A percentile compares a stretch with the other conserved stretches of the same genome.
phyloP scores from a whole-genome alignment of 306 rosid species.

The Cucumis hystrix region DNA sequence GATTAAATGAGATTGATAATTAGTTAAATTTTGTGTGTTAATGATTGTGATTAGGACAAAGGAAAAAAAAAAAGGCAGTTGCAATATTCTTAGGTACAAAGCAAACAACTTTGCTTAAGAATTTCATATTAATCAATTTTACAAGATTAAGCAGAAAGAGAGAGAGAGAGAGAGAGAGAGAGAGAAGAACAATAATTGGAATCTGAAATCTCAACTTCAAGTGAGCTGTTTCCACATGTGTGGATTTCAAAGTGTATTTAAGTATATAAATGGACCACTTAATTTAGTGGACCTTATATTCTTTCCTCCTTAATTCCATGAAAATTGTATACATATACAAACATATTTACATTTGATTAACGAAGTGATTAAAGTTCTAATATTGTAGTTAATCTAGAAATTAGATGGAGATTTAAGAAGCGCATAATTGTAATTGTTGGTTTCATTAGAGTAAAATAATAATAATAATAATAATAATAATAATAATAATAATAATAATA shows the following conservation, averaged over 20 bases:
- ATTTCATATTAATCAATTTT: not conserved
- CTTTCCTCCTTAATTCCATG: not conserved
- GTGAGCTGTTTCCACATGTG: slow-evolving; percentile 40
- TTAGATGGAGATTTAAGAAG: not conserved
- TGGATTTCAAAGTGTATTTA: slow-evolving; percentile 13
- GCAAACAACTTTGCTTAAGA: not conserved
- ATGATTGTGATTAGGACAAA: not conserved
- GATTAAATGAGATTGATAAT: not conserved
- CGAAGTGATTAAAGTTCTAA: not conserved
- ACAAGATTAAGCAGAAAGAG: not conserved
- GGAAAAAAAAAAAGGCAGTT: not conserved
- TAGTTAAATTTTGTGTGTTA: not conserved
- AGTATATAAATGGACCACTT: slow-evolving; percentile 17
- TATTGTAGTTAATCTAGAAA: not conserved
- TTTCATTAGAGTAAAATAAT: not conserved
- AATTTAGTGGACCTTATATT: slow-evolving; percentile 6
- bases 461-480: no score
- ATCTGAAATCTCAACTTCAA: slow-evolving; percentile 25
- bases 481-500: no score
- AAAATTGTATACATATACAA: not conserved
- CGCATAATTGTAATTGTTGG: not conserved
- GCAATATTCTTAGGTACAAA: slow-evolving; percentile 2
- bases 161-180: no score
- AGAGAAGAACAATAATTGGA: not conserved
- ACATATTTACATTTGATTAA: not conserved